Percentiles rank a stretch among this genome's conserved stretches.
These are phyloP conservation scores for Sergeia podlipaevii DNA, from an alignment of 208 protist genomes.

Conservation along the genomic window DNA sequence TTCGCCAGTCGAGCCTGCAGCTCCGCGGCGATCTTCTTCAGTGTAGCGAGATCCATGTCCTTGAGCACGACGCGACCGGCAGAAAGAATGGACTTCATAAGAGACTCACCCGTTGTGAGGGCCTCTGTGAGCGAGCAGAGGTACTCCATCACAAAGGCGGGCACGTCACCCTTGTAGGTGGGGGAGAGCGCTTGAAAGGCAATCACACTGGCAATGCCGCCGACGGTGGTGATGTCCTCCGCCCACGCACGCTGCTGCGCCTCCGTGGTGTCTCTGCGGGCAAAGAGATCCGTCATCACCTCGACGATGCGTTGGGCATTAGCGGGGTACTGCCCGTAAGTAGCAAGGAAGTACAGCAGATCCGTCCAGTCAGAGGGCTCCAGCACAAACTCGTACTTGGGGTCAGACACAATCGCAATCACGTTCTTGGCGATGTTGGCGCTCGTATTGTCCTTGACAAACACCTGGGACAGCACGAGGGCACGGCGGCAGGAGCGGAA, in stretches of 20 bases:
- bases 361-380: slow-evolving; percentile 69
- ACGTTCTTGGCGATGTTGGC: slow-evolving; percentile 39
- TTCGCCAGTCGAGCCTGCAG: slow-evolving; percentile 74
- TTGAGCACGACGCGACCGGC: slow-evolving; percentile 73
- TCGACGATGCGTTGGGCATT: slow-evolving; percentile 55
- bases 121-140: slow-evolving; percentile 67
- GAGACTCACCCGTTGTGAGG: slow-evolving; percentile 46
- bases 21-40: slow-evolving; percentile 50
- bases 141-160: slow-evolving; percentile 61
- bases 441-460: slow-evolving; percentile 23
- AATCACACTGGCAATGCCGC: slow-evolving; percentile 61
- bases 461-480: slow-evolving; percentile 67
- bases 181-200: slow-evolving; percentile 57
- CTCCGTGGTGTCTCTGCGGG: slow-evolving; percentile 32
- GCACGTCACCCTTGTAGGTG: slow-evolving; percentile 40
- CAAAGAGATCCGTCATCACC: slow-evolving; percentile 63
- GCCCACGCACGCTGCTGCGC: slow-evolving; percentile 58
- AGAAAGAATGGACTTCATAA: slow-evolving; percentile 60
- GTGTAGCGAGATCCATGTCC: slow-evolving; percentile 39
- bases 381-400: slow-evolving; percentile 44
- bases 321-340: slow-evolving; percentile 54
- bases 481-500: slow-evolving; percentile 76
- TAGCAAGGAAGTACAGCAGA: slow-evolving; percentile 69
- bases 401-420: slow-evolving; percentile 27
- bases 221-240: slow-evolving; percentile 46